Evolutionary conservation across 2,329 filamentous ascomycete species (phyloP), one percentile per base, ranked within the genome.

Genomic region (Hypomyces perniciosus): DNA sequence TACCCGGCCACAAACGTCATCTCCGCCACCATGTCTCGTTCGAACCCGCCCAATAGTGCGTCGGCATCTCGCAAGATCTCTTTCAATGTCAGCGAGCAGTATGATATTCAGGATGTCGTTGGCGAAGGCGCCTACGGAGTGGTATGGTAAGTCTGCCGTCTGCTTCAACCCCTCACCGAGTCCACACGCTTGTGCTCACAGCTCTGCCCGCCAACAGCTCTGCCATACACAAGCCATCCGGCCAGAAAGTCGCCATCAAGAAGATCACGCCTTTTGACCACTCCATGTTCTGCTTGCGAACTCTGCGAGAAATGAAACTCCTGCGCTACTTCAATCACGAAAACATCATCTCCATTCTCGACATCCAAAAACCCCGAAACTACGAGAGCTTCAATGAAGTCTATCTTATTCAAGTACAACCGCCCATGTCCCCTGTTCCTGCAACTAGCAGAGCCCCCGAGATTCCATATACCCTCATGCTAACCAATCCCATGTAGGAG

Each of bases 231-330:
- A 97, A 97, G 75, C 93, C 93, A 26, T 97, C 93, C 0, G 86
- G 90, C 56, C 93, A 99, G 73, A 97, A 97, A 74, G 93, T 99
- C 54, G 93, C 93, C 55, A 99, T 99, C 79, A 99, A 99, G 80
- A 99, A 99, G 81, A 99, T 99, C 65, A 97, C 91, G 0, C 93
- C 93, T 5, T 99, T 99, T 72, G 93, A 99, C 66, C 93, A 97
- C 70, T 96, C 90, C 68, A 96, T 96, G 91, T 96, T 96, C 79
- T 96, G 92, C 70, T 76, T 99, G 64, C 81, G 93, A 69, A 99
- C 93, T 1, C 78, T 99, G 59, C 90, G 93, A 71, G 93, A 99
- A 75, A 99, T 99, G 93, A 99, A 99, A 81, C 80, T 99, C 52
- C 77, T 99, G 64, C 83, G 93, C 64, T 97, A 99, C 74, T 99